Evolutionary conservation across 2,329 filamentous ascomycete species (phyloP).

Genomic region (Neonectria hederae): DNA sequence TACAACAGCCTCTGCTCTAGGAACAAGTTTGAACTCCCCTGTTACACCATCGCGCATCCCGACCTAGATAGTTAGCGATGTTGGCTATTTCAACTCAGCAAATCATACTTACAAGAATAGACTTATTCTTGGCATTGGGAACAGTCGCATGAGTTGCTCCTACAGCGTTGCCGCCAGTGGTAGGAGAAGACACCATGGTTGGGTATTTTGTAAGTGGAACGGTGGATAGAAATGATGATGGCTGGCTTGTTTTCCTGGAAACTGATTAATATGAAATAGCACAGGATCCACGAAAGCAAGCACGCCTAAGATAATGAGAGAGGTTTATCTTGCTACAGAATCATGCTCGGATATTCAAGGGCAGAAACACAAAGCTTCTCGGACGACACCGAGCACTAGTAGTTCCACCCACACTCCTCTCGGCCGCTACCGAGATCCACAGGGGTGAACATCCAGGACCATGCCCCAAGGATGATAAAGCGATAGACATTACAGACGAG

Average conservation of each 20-base stretch:
- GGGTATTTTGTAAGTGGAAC: neutral
- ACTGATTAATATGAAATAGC: neutral
- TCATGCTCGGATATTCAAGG: neutral
- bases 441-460: neutral
- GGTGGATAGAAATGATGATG: neutral
- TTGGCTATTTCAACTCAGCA: neutral
- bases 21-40: constrained; percentile 35
- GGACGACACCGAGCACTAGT: neutral
- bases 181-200: neutral
- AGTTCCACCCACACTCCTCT: neutral
- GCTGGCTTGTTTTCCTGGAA: neutral
- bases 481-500: neutral
- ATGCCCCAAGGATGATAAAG: neutral
- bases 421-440: constrained; percentile 1
- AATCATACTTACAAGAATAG: constrained; percentile 29
- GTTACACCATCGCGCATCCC: constrained; percentile 42
- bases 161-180: neutral
- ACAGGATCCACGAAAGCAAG: neutral
- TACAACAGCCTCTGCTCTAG: constrained; percentile 35
- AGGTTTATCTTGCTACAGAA: neutral
- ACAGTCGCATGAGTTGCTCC: constrained; percentile 33
- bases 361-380: neutral
- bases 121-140: constrained; percentile 37
- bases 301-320: neutral
- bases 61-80: constrained; percentile 22